phyloP scores from a whole-genome alignment of 2,329 filamentous ascomycete species.

The Aspergillus pseudotamarii region DNA sequence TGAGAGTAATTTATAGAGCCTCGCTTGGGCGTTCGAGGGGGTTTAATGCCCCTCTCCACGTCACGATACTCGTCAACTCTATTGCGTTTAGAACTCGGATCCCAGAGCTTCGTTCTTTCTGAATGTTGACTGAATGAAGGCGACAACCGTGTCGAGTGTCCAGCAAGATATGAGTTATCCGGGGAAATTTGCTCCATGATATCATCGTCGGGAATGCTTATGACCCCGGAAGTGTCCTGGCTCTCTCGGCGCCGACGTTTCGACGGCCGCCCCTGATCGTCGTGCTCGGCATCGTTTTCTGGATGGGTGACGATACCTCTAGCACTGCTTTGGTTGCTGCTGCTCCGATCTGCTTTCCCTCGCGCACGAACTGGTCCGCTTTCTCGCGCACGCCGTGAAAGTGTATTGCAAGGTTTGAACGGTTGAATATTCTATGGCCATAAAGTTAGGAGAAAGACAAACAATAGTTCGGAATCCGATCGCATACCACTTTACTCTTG shows the following conservation, averaged over 20 bases:
- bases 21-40: conserved; percentile 10
- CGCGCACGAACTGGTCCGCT: conserved; percentile 38
- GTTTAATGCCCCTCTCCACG: conserved; percentile 23
- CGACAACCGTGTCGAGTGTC: conserved; percentile 20
- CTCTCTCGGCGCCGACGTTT: conserved; percentile 35
- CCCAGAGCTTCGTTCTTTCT: conserved; percentile 5
- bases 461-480: not conserved
- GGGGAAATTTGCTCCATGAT: conserved; percentile 10
- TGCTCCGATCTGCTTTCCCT: conserved; percentile 16
- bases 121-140: conserved; percentile 25
- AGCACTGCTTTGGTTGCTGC: conserved; percentile 8
- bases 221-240: conserved; percentile 2
- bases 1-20: conserved; percentile 8
- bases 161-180: conserved; percentile 10
- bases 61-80: conserved; percentile 23
- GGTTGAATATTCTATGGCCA: conserved; percentile 10
- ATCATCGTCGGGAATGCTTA: conserved; percentile 26
- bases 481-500: conserved; percentile 26
- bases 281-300: conserved; percentile 19
- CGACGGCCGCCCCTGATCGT: conserved; percentile 24
- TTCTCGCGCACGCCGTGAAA: conserved; percentile 29
- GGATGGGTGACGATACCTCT: conserved; percentile 9
- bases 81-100: not conserved
- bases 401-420: conserved; percentile 28
- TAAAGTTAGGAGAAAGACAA: not conserved